A percentile compares a stretch with the other conserved stretches of the same genome.
phyloP scores from a whole-genome alignment of 345 rosid species.

The rapeseed (Brassica napus) region Da-Ae NC_063447.1:42288501-42289000 shows the following conservation, averaged over 20 bases:
- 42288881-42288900: too few relatives aligned
- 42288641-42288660: background rate
- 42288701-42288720: background rate
- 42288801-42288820: background rate
- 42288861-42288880: too few relatives aligned
- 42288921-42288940: too few relatives aligned
- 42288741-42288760: background rate
- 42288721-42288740: background rate
- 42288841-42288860: too few relatives aligned
- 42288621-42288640: background rate
- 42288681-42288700: background rate
- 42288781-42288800: background rate
- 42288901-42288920: too few relatives aligned
- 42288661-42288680: background rate
- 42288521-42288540: background rate
- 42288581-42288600: background rate
- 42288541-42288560: background rate
- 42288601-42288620: background rate
- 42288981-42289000: too few relatives aligned
- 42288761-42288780: background rate
- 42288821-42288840: background rate
- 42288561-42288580: background rate
- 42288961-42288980: too few relatives aligned
- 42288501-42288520: too few relatives aligned
- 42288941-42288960: too few relatives aligned